A percentile compares a stretch with the other conserved stretches of the same genome.
Evolutionary conservation across 768 basidiomycete species (phyloP).

Genomic region (Lactarius psammicola): DNA sequence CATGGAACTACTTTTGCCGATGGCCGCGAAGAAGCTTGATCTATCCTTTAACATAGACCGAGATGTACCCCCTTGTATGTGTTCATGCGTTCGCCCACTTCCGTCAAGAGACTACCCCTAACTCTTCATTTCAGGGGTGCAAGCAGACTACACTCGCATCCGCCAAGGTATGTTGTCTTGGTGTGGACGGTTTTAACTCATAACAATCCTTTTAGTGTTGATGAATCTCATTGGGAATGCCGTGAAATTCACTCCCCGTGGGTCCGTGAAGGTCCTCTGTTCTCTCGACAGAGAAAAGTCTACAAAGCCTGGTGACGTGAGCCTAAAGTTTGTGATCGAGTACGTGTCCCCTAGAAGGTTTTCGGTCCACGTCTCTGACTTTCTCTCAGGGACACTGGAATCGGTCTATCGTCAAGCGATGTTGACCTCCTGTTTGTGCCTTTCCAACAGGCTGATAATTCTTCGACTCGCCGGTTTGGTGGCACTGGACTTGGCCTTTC

Average conservation of each 20-base stretch:
- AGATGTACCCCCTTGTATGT: slow-evolving; percentile 61
- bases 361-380: background rate
- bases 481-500: slow-evolving; percentile 76
- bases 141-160: slow-evolving; percentile 69
- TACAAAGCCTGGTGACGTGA: slow-evolving; percentile 43
- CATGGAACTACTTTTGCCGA: slow-evolving; percentile 71
- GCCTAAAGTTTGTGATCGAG: slow-evolving; percentile 67
- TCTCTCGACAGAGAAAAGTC: slow-evolving; percentile 45
- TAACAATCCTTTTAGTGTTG: slow-evolving; percentile 44
- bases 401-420: slow-evolving; percentile 64
- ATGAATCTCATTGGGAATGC: slow-evolving; percentile 81
- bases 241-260: slow-evolving; percentile 66
- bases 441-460: slow-evolving; percentile 78
- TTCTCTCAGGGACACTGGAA: slow-evolving; percentile 60
- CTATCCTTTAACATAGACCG: slow-evolving; percentile 69
- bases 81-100: slow-evolving; percentile 28
- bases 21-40: slow-evolving; percentile 73
- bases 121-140: slow-evolving; percentile 49
- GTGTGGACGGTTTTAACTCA: background rate
- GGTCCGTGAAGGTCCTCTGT: slow-evolving; percentile 62
- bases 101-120: background rate
- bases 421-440: slow-evolving; percentile 68
- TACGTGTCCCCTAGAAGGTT: slow-evolving; percentile 28
- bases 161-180: slow-evolving; percentile 52
- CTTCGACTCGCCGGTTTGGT: slow-evolving; percentile 71